These are phyloP conservation scores for Tephrocybe rancida DNA, from an alignment of 768 basidiomycete genomes.

Conservation along the genomic window DNA sequence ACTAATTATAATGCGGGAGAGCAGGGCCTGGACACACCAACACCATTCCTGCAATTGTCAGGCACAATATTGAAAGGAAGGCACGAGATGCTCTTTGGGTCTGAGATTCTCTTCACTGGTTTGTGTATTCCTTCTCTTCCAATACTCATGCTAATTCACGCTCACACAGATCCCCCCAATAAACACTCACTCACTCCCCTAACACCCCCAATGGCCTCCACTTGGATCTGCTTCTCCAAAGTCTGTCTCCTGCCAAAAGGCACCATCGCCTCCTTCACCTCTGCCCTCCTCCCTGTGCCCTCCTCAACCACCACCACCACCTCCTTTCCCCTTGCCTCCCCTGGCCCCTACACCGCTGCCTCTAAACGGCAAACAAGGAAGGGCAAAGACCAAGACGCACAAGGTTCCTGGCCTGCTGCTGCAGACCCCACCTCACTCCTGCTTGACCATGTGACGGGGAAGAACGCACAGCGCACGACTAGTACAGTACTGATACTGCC, in stretches of 20 bases:
- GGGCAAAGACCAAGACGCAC: slow-evolving; percentile 3
- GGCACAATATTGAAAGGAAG: slow-evolving; percentile 75
- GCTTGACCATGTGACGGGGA: slow-evolving; percentile 31
- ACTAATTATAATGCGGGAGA: not conserved
- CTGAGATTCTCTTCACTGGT: slow-evolving; percentile 78
- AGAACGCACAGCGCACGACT: slow-evolving; percentile 18
- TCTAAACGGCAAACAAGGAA: not conserved
- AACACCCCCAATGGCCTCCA: no score
- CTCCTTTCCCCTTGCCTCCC: not conserved
- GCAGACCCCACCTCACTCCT: slow-evolving; percentile 9
- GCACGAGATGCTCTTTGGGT: slow-evolving; percentile 70
- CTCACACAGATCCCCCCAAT: slow-evolving; percentile 42
- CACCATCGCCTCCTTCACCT: slow-evolving; percentile 11
- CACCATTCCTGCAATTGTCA: slow-evolving; percentile 76
- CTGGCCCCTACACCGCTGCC: not conserved
- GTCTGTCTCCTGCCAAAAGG: slow-evolving; percentile 50
- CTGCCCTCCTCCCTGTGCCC: not conserved
- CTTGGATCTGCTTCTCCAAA: no score
- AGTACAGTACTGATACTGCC: no score
- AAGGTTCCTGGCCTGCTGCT: slow-evolving; percentile 8
- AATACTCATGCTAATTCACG: not conserved
- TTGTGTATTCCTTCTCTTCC: slow-evolving; percentile 1
- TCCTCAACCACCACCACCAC: not conserved
- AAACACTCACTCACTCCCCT: no score
- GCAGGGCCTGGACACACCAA: slow-evolving; percentile 78